phyloP scores from a whole-genome alignment of 2,329 filamentous ascomycete genomes.

The Scopulariopsis brevicaulis region DNA sequence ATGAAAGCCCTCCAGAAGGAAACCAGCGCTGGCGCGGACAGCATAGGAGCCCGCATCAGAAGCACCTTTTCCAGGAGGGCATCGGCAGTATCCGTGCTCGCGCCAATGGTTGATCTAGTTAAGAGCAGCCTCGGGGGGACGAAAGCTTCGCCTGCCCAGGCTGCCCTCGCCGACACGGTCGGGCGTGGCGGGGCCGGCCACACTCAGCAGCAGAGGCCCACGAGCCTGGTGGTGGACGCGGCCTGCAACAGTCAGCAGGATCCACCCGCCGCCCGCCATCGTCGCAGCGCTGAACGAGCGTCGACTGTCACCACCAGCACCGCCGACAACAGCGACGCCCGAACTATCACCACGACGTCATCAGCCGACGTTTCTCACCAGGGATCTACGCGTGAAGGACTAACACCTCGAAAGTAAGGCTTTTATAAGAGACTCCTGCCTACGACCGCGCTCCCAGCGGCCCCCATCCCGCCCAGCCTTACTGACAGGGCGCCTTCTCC shows the following conservation, averaged over 20 bases:
- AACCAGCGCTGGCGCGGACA: neutral
- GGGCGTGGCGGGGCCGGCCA: neutral
- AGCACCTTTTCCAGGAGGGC: neutral
- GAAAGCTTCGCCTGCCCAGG: neutral
- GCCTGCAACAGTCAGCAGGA: neutral
- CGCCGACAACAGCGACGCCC: neutral
- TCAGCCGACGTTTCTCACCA: neutral
- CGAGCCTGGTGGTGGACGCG: neutral
- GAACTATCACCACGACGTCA: neutral
- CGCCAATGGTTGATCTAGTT: neutral
- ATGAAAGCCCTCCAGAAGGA: neutral
- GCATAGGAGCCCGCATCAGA: neutral
- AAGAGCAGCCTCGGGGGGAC: neutral
- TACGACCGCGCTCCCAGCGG: neutral
- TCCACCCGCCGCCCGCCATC: neutral
- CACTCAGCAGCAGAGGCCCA: neutral
- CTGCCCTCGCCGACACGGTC: neutral
- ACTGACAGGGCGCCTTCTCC: neutral
- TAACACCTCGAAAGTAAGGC: neutral
- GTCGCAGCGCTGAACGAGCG: neutral
- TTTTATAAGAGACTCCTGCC: neutral
- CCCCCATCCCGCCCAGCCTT: neutral
- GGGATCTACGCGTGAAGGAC: too few relatives aligned
- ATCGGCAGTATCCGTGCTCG: neutral
- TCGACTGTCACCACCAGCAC: neutral